Percentiles rank a stretch among this genome's conserved stretches.
Evolutionary conservation across 441 rosid genomes (phyloP).

Genomic region (Syzygium malaccense): DNA sequence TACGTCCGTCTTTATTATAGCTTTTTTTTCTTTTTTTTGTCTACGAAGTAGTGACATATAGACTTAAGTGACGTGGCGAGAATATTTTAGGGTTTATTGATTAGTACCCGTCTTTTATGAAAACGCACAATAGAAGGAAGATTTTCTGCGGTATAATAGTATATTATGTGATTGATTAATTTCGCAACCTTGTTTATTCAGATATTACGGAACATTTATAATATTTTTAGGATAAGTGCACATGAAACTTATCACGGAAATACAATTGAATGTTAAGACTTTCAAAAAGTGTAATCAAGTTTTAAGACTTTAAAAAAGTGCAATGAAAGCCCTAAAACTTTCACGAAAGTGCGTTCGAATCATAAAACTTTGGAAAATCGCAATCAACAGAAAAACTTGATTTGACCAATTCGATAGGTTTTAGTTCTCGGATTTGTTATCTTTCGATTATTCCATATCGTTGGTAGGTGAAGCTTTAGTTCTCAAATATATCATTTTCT

Average conservation of each 20-base stretch:
- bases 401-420: no score
- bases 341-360: no score
- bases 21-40: accelerated
- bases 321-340: no score
- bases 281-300: no score
- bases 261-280: no score
- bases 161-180: neutral
- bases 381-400: no score
- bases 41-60: neutral
- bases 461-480: neutral
- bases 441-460: neutral
- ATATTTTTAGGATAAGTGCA: neutral
- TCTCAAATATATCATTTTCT: neutral
- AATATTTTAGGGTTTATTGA: neutral
- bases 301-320: no score
- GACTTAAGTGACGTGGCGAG: neutral
- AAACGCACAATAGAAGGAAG: neutral
- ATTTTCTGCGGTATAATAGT: neutral
- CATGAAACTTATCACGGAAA: no score
- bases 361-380: no score
- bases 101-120: neutral
- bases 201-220: neutral
- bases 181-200: accelerated
- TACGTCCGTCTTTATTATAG: neutral
- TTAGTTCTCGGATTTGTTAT: neutral